A percentile compares a stretch with the other conserved stretches of the same genome.
These are phyloP conservation scores for Penicillium sp. DNA, from an alignment of 2,329 filamentous ascomycete genomes.

Conservation along the genomic window DNA sequence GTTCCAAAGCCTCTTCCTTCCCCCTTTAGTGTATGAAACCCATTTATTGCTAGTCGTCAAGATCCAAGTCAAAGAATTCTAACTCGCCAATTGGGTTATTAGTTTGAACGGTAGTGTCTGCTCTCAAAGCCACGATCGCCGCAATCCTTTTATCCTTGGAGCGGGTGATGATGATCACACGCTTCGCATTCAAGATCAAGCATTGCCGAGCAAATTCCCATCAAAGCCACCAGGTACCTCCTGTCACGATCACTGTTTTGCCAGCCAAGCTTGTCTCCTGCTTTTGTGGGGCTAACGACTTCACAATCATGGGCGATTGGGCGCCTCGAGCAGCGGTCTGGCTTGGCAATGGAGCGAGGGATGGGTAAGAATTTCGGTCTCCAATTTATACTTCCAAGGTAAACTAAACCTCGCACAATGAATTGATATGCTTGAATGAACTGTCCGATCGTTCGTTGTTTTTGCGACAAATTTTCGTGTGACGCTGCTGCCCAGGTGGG, in stretches of 20 bases:
- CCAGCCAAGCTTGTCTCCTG: slow-evolving; percentile 14
- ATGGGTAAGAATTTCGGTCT: background rate
- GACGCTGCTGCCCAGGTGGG: background rate
- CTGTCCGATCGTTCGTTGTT: background rate
- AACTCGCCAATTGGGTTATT: slow-evolving; percentile 41
- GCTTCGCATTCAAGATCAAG: slow-evolving; percentile 39
- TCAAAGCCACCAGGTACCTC: slow-evolving; percentile 51
- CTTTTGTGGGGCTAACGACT: background rate
- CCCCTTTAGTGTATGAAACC: slow-evolving; percentile 11
- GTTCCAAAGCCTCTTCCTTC: slow-evolving; percentile 9
- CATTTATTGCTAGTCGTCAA: slow-evolving; percentile 31
- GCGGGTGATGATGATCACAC: slow-evolving; percentile 51
- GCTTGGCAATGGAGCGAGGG: background rate
- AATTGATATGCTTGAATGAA: background rate
- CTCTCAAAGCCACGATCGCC: slow-evolving; percentile 5
- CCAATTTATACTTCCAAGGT: background rate
- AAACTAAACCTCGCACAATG: background rate
- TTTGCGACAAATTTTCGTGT: background rate
- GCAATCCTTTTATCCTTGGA: slow-evolving; percentile 21
- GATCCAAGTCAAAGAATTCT: slow-evolving; percentile 52
- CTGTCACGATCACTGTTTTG: slow-evolving; percentile 49
- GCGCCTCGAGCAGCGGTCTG: no score
- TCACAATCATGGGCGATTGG: background rate
- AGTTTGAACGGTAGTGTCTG: slow-evolving; percentile 25
- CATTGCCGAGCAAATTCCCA: slow-evolving; percentile 45